Evolutionary conservation across 352 stramenopile species (phyloP), one percentile per base, ranked within the genome.

Genomic region (Pythium dissotocum): DNA sequence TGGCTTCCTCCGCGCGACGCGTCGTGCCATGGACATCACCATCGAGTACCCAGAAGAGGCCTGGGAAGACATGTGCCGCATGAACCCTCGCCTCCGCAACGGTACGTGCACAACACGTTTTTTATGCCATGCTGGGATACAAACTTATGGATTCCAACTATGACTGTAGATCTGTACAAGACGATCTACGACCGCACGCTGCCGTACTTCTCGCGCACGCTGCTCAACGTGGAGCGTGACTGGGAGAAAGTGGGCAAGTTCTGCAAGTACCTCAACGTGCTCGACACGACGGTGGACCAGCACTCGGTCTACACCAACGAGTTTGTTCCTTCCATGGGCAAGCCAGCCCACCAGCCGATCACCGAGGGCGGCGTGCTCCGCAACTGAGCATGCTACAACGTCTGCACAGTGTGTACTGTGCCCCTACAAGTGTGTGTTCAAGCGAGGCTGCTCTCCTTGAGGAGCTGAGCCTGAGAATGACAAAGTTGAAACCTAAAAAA

Each of bases 251-350:
- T 83, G 14, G 77, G 77, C 72, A 77, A 76, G 53, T 83, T 83
- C 60, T 83, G 77, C 69, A 83, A 83, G 72, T 83, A 83, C 69
- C 62, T 83, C 16, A 72, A 83, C 38, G 77, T 83, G 48, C 67
- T 83, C 46, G 77, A 83, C 63, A 69, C 65, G 38, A 61, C 61
- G 7, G 72, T 83, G 18, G 72, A 83, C 74, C 77, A 83, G 68
- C 72, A 83, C 74, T 79, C 77, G 59, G 77, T 83, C n/a, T 83
- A 79, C 71, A 77, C 74, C 49, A 83, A 83, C 71, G 77, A 83
- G 54, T 75, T 83, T 32, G 77, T 83, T 35, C 77, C 77, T 8
- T 60, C 77, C 48, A 83, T 83, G 77, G 77, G 77, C 63, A 83
- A 83, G 54, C 70, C 77, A 18, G 63, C 74, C 16, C 71, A 80